Base-by-base conservation (phyloP, 805 yeast genomes). In the Starmerella floris region DNA sequence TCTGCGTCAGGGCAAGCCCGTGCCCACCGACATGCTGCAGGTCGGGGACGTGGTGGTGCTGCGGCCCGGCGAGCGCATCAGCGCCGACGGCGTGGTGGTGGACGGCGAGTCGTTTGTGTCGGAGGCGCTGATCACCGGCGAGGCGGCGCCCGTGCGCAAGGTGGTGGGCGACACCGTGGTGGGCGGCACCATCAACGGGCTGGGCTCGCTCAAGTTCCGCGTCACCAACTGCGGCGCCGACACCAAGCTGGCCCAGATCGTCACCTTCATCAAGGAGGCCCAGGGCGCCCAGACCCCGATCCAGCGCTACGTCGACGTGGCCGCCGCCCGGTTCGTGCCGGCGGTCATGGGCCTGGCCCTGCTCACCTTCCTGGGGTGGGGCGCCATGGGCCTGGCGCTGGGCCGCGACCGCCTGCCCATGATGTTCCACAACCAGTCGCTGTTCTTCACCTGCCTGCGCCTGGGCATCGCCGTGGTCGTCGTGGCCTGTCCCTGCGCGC, bases 401-500 rank as follows among this genome's bases (percentile, higher is more conserved):
- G 50, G 45, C 2, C 23, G 11, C 5, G 60, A 72, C 23, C 49
- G 62, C 30, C 51, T 57, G 13, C 84, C 85, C 2, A 57, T 53
- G 2, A 64, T 71, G 9, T 77, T 78, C 55, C 40, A 57, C 16
- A 65, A 60, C 8, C 72, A 72, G 49, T 83, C 84, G 9, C 69
- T 70, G 40, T 68, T 76, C 49, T 77, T 74, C 58, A 73, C 73
- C 4, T 79, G 88, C 56, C 61, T 93, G 43, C 77, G 81, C 54
- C 70, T 87, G 36, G 79, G 94, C 5, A 88, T 91, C 23, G 77
- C 94, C 5, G 98, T 91, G 4, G 74, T 93, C 50, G 95, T 91
- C 10, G 96, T 91, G 39, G 98, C 98, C 1, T 91, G 99, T 62
- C 99, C 99, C 0, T 91, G 98, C 69, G 97, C 98, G 0, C 64